phyloP scores from a whole-genome alignment of 1,139 yeast genomes.

The Debaryomyces fabryi region DNA sequence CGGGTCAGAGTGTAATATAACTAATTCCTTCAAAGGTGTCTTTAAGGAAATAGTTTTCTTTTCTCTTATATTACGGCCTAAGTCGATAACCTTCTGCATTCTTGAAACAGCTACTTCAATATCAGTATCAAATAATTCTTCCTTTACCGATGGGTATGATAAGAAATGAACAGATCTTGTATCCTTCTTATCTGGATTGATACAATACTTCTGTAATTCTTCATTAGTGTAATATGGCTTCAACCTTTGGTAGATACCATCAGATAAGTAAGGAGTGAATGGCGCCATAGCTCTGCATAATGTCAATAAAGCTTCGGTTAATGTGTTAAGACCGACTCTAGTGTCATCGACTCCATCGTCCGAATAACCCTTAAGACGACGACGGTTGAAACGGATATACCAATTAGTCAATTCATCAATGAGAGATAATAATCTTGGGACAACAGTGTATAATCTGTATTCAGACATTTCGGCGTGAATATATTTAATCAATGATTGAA shows the following conservation, averaged over 20 bases:
- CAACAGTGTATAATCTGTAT: conserved; percentile 93
- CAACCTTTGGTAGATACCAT: conserved; percentile 81
- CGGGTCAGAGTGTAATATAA: conserved; percentile 80
- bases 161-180: conserved; percentile 90
- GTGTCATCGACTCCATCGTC: conserved; percentile 85
- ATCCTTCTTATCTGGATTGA: conserved; percentile 53
- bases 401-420: conserved; percentile 97
- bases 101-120: conserved; percentile 86
- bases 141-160: conserved; percentile 83
- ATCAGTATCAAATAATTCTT: conserved; percentile 75
- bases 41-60: conserved; percentile 91
- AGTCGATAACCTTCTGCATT: conserved; percentile 96
- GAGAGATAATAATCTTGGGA: conserved; percentile 83
- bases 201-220: conserved; percentile 46
- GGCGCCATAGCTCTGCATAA: conserved; percentile 98
- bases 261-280: conserved; percentile 95
- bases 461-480: conserved; percentile 88
- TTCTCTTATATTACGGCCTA: conserved; percentile 96
- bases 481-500: conserved; percentile 84
- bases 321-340: conserved; percentile 80
- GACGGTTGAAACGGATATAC: conserved; percentile 98
- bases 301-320: conserved; percentile 86
- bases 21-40: conserved; percentile 89
- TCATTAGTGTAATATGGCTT: conserved; percentile 60
- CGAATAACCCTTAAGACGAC: conserved; percentile 86